These are phyloP conservation scores for Yarrowia bubula DNA, from an alignment of 805 yeast genomes.

Conservation along the genomic window DNA sequence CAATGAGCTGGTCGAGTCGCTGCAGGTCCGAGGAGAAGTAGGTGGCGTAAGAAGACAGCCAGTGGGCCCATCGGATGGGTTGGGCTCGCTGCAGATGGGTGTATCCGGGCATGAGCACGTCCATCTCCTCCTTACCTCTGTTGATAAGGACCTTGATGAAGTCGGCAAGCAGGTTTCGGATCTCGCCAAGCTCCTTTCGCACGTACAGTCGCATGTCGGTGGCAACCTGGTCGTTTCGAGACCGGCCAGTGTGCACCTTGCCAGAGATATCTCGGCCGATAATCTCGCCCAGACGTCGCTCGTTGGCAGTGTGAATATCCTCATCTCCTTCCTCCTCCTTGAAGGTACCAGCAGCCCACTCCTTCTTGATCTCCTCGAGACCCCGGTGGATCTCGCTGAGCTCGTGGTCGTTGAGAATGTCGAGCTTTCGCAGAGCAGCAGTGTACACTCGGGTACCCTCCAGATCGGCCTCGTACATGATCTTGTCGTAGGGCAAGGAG, in stretches of 20 bases:
- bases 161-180: slow-evolving; percentile 55
- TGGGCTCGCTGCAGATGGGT: slow-evolving; percentile 98
- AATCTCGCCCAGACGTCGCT: slow-evolving; percentile 93
- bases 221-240: slow-evolving; percentile 98
- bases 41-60: slow-evolving; percentile 93
- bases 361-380: slow-evolving; percentile 62
- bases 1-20: slow-evolving; percentile 75
- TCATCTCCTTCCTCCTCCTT: slow-evolving; percentile 87
- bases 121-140: slow-evolving; percentile 84
- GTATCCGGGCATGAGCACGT: slow-evolving; percentile 96
- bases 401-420: slow-evolving; percentile 71
- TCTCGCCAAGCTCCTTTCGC: slow-evolving; percentile 65
- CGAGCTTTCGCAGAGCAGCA: slow-evolving; percentile 75
- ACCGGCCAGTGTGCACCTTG: slow-evolving; percentile 98
- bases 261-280: slow-evolving; percentile 94
- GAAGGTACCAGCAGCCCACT: slow-evolving; percentile 74
- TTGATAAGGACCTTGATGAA: slow-evolving; percentile 65
- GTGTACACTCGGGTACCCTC: slow-evolving; percentile 95
- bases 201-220: slow-evolving; percentile 98
- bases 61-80: slow-evolving; percentile 99
- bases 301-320: slow-evolving; percentile 98
- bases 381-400: slow-evolving; percentile 81
- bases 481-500: slow-evolving; percentile 91
- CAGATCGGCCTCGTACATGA: slow-evolving; percentile 91
- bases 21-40: slow-evolving; percentile 88